phyloP scores from a whole-genome alignment of 2,329 filamentous ascomycete genomes.

The Colletotrichum melonis region DNA sequence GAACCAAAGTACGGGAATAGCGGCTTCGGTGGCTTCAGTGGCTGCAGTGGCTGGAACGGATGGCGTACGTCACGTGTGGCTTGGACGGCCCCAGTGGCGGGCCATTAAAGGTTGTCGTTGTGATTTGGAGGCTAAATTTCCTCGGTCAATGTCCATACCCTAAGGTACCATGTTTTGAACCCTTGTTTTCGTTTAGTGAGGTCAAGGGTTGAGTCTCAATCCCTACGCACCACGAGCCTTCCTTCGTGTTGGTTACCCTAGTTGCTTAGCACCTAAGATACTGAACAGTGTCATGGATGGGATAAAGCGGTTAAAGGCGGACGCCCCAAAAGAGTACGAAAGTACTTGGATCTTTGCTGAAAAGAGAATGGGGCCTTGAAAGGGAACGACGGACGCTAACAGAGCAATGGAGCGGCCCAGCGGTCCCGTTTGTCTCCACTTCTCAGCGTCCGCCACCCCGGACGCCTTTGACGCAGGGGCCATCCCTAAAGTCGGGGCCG shows the following conservation, averaged over 20 bases:
- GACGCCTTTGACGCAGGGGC: conserved; percentile 17
- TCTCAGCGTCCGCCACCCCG: neutral
- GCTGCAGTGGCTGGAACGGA: conserved; percentile 30
- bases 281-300: neutral
- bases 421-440: too few species aligned
- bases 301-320: conserved; percentile 1
- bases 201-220: neutral
- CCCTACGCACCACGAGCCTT: neutral
- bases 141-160: conserved; percentile 2
- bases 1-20: neutral
- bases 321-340: neutral
- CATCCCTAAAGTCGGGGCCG: conserved; percentile 6
- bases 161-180: neutral
- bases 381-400: conserved; percentile 19
- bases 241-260: neutral
- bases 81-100: conserved; percentile 6
- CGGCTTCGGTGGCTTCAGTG: conserved; percentile 8
- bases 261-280: too few species aligned
- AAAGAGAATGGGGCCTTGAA: neutral
- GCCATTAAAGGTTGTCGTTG: neutral
- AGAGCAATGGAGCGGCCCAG: neutral
- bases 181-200: neutral
- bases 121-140: neutral
- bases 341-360: neutral
- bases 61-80: conserved; percentile 32